Evolutionary conservation across 352 stramenopile genomes (phyloP).

Genomic region (Paralagenidium karlingii): DNA sequence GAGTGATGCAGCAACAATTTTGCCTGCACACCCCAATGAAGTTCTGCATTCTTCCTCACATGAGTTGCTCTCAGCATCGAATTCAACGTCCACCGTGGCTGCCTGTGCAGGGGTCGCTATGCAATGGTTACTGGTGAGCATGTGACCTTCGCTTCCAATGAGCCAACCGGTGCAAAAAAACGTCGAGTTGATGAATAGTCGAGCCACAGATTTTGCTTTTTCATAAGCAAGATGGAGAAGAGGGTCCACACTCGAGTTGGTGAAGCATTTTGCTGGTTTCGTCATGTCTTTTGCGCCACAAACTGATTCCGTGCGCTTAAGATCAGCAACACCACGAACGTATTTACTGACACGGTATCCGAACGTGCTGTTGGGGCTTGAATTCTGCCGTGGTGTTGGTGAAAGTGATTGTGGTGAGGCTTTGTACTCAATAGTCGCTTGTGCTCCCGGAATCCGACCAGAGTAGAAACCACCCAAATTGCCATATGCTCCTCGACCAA

Average conservation of each 20-base stretch:
- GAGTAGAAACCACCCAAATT: constrained; percentile 6
- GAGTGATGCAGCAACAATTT: constrained; percentile 3
- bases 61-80: constrained; percentile 8
- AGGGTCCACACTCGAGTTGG: no score
- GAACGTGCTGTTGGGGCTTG: not conserved
- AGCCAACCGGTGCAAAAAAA: constrained; percentile 21
- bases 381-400: no score
- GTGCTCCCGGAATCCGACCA: not conserved
- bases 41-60: constrained; percentile 6
- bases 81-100: constrained; percentile 19
- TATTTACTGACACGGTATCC: not conserved
- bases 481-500: constrained; percentile 13
- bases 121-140: constrained; percentile 58
- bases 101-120: constrained; percentile 20
- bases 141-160: constrained; percentile 38
- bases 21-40: constrained; percentile 11
- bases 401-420: no score
- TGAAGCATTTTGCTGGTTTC: constrained; percentile 2
- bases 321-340: not conserved
- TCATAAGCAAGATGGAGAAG: not conserved
- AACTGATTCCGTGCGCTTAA: not conserved
- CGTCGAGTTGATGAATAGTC: not conserved
- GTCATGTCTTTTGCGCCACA: not conserved
- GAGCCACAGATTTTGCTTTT: not conserved
- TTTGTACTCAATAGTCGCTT: constrained; percentile 4